These are phyloP conservation scores for Bisporella sp. DNA, from an alignment of 2,329 filamentous ascomycete genomes.

Conservation along the genomic window DNA sequence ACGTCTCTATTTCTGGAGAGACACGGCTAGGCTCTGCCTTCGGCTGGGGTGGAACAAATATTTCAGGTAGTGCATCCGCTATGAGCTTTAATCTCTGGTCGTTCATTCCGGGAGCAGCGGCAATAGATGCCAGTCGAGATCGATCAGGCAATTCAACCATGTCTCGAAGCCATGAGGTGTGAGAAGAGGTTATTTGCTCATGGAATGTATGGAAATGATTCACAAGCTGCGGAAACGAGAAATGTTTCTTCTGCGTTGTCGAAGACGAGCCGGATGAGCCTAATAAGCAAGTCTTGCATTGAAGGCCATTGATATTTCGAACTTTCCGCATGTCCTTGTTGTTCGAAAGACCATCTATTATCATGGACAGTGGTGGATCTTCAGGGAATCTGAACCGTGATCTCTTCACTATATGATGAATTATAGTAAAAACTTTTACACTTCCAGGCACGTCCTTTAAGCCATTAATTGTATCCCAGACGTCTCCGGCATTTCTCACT, in stretches of 20 bases:
- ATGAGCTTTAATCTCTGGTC: slow-evolving; percentile 45
- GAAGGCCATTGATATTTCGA: slow-evolving; percentile 44
- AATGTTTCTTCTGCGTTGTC: slow-evolving; percentile 31
- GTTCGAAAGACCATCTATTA: slow-evolving; percentile 51
- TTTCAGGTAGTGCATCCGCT: slow-evolving; percentile 41
- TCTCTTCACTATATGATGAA: slow-evolving; percentile 53
- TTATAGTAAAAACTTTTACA: slow-evolving; percentile 55
- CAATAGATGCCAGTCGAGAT: slow-evolving; percentile 39
- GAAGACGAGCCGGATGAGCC: slow-evolving; percentile 20
- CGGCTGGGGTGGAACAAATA: slow-evolving; percentile 21
- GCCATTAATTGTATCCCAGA: slow-evolving; percentile 55
- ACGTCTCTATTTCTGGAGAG: too few relatives aligned
- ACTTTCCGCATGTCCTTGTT: slow-evolving; percentile 50
- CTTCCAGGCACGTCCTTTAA: slow-evolving; percentile 55
- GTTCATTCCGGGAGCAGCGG: slow-evolving; percentile 48
- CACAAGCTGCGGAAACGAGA: slow-evolving; percentile 53
- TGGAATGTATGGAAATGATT: slow-evolving; percentile 45
- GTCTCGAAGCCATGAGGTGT: slow-evolving; percentile 48
- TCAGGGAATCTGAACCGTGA: slow-evolving; percentile 52
- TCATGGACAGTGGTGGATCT: slow-evolving; percentile 48
- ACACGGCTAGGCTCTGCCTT: background rate
- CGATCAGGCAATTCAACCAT: slow-evolving; percentile 54
- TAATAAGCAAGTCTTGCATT: slow-evolving; percentile 47
- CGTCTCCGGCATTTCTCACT: slow-evolving; percentile 46
- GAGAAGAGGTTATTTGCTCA: slow-evolving; percentile 23